phyloP scores from a whole-genome alignment of 208 protist genomes.

The Acanthamoeba polyphaga region DNA sequence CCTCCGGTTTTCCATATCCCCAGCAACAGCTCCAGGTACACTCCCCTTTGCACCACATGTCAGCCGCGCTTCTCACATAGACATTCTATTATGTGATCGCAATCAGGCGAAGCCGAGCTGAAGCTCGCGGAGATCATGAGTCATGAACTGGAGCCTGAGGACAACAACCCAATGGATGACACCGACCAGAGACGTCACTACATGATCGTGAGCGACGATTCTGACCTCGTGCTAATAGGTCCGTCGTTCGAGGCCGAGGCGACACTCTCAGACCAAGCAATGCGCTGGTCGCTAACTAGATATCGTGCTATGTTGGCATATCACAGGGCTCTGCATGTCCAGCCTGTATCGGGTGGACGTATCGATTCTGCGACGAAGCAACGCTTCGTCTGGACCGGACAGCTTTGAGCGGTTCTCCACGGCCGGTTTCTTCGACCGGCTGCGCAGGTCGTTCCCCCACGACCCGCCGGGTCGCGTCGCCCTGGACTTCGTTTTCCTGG shows the following conservation, averaged over 20 bases:
- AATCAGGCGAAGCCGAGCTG: constrained; percentile 45
- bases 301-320: background rate
- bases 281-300: background rate
- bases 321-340: constrained; percentile 30
- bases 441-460: constrained; percentile 17
- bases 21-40: constrained; percentile 37
- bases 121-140: constrained; percentile 22
- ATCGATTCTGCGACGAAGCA: background rate
- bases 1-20: background rate
- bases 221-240: constrained; percentile 42
- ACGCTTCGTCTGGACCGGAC: background rate
- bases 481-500: constrained; percentile 51
- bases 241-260: background rate
- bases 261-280: background rate
- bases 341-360: background rate
- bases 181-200: background rate
- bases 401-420: background rate
- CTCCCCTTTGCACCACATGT: background rate
- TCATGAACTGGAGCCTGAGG: background rate
- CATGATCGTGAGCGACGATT: constrained; percentile 50
- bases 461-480: background rate
- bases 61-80: background rate
- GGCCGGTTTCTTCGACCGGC: constrained; percentile 8
- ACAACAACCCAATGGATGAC: background rate
- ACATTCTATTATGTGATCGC: too few species aligned